Evolutionary conservation across 202 grass and related monocot species (phyloP).

Genomic region (Setaria viridis): DNA sequence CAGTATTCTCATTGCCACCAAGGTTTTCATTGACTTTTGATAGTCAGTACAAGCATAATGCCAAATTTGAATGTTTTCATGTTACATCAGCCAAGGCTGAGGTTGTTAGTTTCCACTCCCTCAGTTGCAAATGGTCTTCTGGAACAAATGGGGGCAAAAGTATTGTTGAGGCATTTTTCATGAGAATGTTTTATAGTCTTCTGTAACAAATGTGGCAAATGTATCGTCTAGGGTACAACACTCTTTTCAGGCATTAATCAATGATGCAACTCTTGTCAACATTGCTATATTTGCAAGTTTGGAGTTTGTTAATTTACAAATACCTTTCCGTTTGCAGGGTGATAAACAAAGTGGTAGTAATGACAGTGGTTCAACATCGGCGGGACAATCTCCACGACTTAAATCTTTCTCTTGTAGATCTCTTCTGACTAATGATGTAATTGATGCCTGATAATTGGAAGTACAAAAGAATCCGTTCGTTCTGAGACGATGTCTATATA

Average conservation of each 20-base stretch:
- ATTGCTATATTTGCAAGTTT: neutral
- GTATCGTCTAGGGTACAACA: neutral
- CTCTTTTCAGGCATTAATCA: constrained; percentile 24
- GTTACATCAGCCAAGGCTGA: neutral
- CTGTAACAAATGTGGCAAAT: neutral
- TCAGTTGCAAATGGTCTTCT: neutral
- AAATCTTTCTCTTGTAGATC: constrained; percentile 70
- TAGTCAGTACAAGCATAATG: too few relatives aligned
- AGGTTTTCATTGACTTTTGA: neutral
- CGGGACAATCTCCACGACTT: constrained; percentile 66
- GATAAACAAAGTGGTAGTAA: constrained; percentile 72
- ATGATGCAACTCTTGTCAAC: constrained; percentile 15
- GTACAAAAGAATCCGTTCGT: constrained; percentile 3
- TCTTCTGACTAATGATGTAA: constrained; percentile 84
- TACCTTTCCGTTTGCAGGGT: constrained; percentile 54
- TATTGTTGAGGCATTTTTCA: neutral
- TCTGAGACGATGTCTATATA: constrained; percentile 7
- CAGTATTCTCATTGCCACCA: neutral
- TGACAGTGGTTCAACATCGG: constrained; percentile 77
- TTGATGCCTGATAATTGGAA: constrained; percentile 40
- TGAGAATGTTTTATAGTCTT: constrained; percentile 32
- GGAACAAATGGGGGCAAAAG: too few relatives aligned
- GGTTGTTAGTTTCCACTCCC: neutral
- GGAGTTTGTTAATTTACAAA: constrained; percentile 30
- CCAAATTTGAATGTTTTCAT: neutral